phyloP scores from a whole-genome alignment of 129 eudicot species.

The sunflower (Helianthus annuus) region HanXRQr2.0-SUNRISE NC_035435.2:35421144-35421643 shows the following conservation, averaged over 20 bases:
- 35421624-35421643: slow-evolving; percentile 40
- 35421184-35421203: too few species aligned
- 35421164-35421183: too few species aligned
- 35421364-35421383: slow-evolving; percentile 66
- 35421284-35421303: slow-evolving; percentile 22
- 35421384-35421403: slow-evolving; percentile 51
- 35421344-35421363: slow-evolving; percentile 51
- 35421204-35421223: too few species aligned
- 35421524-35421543: slow-evolving; percentile 29
- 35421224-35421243: background rate
- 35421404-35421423: slow-evolving; percentile 47
- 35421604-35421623: slow-evolving; percentile 73
- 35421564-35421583: slow-evolving; percentile 66
- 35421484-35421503: slow-evolving; percentile 57
- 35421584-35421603: slow-evolving; percentile 63
- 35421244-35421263: background rate
- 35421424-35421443: slow-evolving; percentile 22
- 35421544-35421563: slow-evolving; percentile 34
- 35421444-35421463: slow-evolving; percentile 35
- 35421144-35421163: too few species aligned
- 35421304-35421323: slow-evolving; percentile 34
- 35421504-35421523: slow-evolving; percentile 42
- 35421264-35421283: slow-evolving; percentile 13
- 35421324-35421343: slow-evolving; percentile 75
- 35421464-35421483: slow-evolving; percentile 48